Evolutionary conservation across 805 yeast genomes (phyloP), one percentile per base, ranked within the genome.

Genomic region (Ogataea dorogensis): DNA sequence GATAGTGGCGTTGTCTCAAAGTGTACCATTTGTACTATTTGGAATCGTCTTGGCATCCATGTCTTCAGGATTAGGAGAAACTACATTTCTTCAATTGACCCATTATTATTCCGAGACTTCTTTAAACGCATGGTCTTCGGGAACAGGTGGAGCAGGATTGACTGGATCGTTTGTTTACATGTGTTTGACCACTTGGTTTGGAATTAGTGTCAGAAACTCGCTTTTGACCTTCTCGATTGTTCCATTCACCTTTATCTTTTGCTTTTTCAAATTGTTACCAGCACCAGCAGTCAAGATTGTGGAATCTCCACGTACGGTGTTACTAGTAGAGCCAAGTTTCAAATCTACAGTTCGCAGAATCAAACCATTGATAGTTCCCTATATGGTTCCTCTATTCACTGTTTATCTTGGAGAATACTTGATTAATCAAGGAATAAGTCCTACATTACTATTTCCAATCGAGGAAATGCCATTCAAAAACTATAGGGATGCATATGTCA

Each of bases 101-200:
- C 96, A 89, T 54, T 81, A 68, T 50, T 87, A 78, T 57, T 71
- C 68, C 13, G 67, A 68, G 12, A 20, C 33, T 9, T 68, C 94
- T 4, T 65, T 91, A 29, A 77, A 81, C 32, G 97, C 95, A 0
- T 91, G 94, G 77, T 84, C 95, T 14, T 75, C 88, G 6, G 98
- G 98, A 1, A 91, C 98, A 0, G 98, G 98, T 3, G 95, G 87
- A 13, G 98, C 98, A 1, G 98, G 98, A 0, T 58, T 91, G 5
- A 71, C 76, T 13, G 98, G 98, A 0, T 77, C 89, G 37, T 85
- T 83, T 35, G 53, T 73, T 10, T 89, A 76, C 53, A 51, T 91
- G 71, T 47, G 82, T 1, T 43, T 86, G 49, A 91, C 97, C 0
- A 81, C 91, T 1, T 63, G 87, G 53, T 31, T 85, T 15, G 68